phyloP scores from a whole-genome alignment of 108 stramenopile species.

The Nannochloropsis salina region DNA sequence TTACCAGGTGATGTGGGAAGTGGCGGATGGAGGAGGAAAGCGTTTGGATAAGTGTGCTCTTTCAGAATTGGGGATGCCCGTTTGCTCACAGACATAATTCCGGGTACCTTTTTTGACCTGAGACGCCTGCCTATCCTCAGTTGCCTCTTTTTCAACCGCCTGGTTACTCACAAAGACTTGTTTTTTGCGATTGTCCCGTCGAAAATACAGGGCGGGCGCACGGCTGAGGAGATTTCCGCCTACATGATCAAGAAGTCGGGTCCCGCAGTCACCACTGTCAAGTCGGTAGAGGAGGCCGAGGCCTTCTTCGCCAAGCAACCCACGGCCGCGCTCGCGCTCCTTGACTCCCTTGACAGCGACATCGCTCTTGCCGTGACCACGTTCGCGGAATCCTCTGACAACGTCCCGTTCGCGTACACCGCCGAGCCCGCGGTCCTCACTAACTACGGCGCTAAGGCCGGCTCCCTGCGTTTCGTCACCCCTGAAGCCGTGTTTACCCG shows the following conservation, averaged over 20 bases:
- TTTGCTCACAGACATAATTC: too few relatives aligned
- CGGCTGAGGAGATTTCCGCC: conserved; percentile 52
- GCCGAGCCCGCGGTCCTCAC: conserved; percentile 26
- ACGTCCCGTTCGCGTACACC: conserved; percentile 45
- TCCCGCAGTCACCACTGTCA: conserved; percentile 48
- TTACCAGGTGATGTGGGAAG: conserved; percentile 31
- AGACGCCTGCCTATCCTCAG: too few relatives aligned
- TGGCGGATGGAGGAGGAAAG: not conserved
- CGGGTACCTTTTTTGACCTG: too few relatives aligned
- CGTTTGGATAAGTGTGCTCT: not conserved
- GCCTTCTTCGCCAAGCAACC: conserved; percentile 42
- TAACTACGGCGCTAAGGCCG: not conserved
- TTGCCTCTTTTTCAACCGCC: too few relatives aligned
- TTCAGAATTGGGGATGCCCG: too few relatives aligned
- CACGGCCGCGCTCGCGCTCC: conserved; percentile 55
- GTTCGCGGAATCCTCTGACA: conserved; percentile 49
- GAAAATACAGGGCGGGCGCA: conserved; percentile 48
- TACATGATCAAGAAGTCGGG: conserved; percentile 61
- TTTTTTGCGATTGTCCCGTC: not conserved
- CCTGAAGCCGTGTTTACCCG: not conserved
- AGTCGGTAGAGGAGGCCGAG: conserved; percentile 42
- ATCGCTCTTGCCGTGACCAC: conserved; percentile 52
- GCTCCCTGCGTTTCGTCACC: not conserved
- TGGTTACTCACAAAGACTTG: not conserved
- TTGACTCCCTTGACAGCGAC: conserved; percentile 47